Evolutionary conservation across 176 grass and related monocot species (phyloP), one percentile per base, ranked within the genome.

Genomic region (Triticum monococcum): DNA sequence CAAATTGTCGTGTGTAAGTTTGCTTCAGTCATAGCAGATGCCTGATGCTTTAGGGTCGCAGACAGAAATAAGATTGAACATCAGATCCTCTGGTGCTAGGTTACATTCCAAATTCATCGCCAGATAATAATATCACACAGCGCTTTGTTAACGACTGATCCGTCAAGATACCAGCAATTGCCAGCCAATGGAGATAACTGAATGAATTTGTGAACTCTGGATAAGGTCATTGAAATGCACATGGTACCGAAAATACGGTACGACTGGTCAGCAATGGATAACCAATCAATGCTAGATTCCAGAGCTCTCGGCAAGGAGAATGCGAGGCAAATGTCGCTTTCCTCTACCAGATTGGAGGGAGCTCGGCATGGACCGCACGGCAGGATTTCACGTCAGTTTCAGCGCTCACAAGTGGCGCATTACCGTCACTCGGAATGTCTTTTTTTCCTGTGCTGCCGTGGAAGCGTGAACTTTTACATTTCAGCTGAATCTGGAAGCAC

Each of bases 231-330:
- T 6, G 45, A 76, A 11, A 52, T 33, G 37, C 36, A 56, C 52
- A 43, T 57, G 79, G 79, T 7, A 7, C 56, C 48, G 14, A 88
- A 33, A 75, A 75, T 4, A 16, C 43, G 4, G 8, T 46, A 43
- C 20, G 64, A 40, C 33, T 46, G 28, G 43, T 31, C 36, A 77
- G 70, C 25, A 72, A 79, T 12, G 37, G 60, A 90, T 67, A 83
- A 43, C 7, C 16, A 67, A 64, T 50, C 31, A 24, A 65, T 79
- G 41, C 48, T 69, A 72, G 22, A 50, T 37, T 57, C 18, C 54
- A 9, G 54, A 59, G 54, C 54, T 62, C 79, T 25, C 25, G 68
- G 25, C 62, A 86, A 59, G 12, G 50, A 48, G 18, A n/a, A 14
- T 41, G 32, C 24, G 4, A 16, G 31, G 63, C 56, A 84, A 40